These are phyloP conservation scores for Penicillium olsonii DNA, from an alignment of 2,329 filamentous ascomycete genomes.

Conservation along the genomic window DNA sequence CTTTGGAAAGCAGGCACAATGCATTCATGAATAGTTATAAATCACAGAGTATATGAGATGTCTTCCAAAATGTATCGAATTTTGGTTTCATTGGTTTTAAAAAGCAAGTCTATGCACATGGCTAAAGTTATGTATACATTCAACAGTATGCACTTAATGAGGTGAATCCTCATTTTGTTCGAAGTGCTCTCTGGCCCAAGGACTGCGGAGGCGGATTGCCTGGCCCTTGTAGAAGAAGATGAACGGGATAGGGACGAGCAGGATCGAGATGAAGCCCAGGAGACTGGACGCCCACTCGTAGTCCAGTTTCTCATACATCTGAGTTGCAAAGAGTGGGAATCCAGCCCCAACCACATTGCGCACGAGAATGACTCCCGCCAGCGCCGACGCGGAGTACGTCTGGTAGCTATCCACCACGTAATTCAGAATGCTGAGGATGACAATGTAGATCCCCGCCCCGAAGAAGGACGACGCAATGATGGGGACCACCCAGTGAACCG, in stretches of 20 bases:
- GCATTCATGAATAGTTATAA: too few relatives aligned
- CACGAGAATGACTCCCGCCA: slow-evolving; percentile 74
- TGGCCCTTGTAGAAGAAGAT: slow-evolving; percentile 41
- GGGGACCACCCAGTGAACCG: slow-evolving; percentile 67
- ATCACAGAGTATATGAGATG: too few relatives aligned
- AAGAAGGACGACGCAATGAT: slow-evolving; percentile 66
- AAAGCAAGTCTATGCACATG: too few relatives aligned
- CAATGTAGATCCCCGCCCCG: slow-evolving; percentile 70
- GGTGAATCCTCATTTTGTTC: slow-evolving; percentile 29
- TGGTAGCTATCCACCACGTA: slow-evolving; percentile 75
- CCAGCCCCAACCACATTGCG: slow-evolving; percentile 59
- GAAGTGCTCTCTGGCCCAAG: slow-evolving; percentile 33
- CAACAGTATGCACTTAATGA: slow-evolving; percentile 18
- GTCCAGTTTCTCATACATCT: slow-evolving; percentile 40
- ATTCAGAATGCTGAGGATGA: slow-evolving; percentile 73
- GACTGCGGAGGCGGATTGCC: slow-evolving; percentile 30
- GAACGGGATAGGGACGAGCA: slow-evolving; percentile 41
- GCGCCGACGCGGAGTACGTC: slow-evolving; percentile 69
- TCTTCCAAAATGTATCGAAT: too few relatives aligned
- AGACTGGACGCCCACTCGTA: slow-evolving; percentile 42
- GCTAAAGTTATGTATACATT: too few relatives aligned
- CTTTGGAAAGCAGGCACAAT: too few relatives aligned
- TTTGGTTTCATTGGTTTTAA: too few relatives aligned
- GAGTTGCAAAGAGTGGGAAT: slow-evolving; percentile 36
- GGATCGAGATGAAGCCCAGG: slow-evolving; percentile 40